Base-by-base conservation (phyloP, 176 grass and related monocot genomes). In the Calamus simplicifolius region DNA sequence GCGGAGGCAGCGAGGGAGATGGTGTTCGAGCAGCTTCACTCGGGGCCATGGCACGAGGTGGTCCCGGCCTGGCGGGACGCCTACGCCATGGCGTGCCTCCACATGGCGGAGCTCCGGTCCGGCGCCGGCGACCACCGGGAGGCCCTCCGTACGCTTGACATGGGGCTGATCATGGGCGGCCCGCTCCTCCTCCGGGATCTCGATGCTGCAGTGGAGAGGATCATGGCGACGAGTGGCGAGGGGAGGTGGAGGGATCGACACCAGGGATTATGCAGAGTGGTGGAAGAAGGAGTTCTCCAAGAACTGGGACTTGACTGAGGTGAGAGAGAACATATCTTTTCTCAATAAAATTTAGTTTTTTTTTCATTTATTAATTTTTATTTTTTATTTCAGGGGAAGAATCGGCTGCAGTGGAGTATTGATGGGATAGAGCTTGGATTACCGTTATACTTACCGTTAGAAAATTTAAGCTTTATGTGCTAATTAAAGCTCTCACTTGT, bases 21-120 rank as follows among this genome's bases (percentile, higher is more conserved):
- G 86, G 92, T 87, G 25, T 90, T 87, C 83, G 87, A 96, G 78
- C 92, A 96, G 68, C 83, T 96, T 35, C 92, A 90, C 83, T 85
- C 80, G 12, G 75, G 80, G 48, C 92, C 87, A 0, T 72, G 92
- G 72, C 49, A 69, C 75, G 86, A 85, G 64, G 83, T 87, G 64
- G 83, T 58, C 3, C 28, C 50, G 27, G 75, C 83, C 6, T 96
- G 92, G 92, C 49, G 75, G 76, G 83, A 85, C 52, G 92, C 92
- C 62, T 88, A 96, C 73, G 83, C 83, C 54, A 77, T 95, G 77
- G 80, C 90, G 29, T 95, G 90, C 71, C 82, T 95, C 52, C 77
- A 90, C 52, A 83, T 87, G 35, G 86, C 86, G 48, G 71, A 54
- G 5, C 60, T 95, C 18, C 71, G 69, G 48, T 56, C 60, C 56